Conservation (phyloP, 345 rosid species). For the Hibiscus mutabilis region DNA sequence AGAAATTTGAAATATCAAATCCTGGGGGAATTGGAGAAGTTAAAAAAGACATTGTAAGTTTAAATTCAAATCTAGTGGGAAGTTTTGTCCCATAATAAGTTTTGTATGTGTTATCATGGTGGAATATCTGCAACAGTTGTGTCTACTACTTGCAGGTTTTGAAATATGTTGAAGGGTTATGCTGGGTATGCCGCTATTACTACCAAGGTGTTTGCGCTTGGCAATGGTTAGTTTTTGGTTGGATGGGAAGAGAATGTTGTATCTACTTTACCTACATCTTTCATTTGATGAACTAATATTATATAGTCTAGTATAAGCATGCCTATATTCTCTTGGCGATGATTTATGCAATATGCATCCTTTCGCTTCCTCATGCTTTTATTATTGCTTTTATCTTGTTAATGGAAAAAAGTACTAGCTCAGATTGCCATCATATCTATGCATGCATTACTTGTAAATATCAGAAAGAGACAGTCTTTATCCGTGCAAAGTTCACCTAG, state of each 20-base stretch:
- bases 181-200: constrained; percentile 98
- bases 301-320: neutral
- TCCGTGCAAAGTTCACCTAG: neutral
- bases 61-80: neutral
- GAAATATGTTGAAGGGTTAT: constrained; percentile 91
- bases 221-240: constrained; percentile 71
- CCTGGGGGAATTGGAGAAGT: constrained; percentile 54
- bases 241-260: neutral
- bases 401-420: neutral
- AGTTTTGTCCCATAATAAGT: constrained; percentile 9
- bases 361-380: neutral
- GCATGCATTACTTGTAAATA: neutral
- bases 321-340: neutral
- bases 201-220: constrained; percentile 95
- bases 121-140: neutral
- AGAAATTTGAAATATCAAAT: constrained; percentile 62
- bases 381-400: neutral
- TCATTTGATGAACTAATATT: neutral
- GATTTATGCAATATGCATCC: neutral
- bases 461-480: neutral
- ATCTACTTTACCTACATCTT: neutral
- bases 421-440: neutral
- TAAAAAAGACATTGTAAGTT: constrained; percentile 70
- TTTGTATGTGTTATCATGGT: neutral
- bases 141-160: constrained; percentile 51